These are phyloP conservation scores for Plasmodium fragile DNA, from an alignment of 169 alveolate genomes.

Conservation along the genomic window DNA sequence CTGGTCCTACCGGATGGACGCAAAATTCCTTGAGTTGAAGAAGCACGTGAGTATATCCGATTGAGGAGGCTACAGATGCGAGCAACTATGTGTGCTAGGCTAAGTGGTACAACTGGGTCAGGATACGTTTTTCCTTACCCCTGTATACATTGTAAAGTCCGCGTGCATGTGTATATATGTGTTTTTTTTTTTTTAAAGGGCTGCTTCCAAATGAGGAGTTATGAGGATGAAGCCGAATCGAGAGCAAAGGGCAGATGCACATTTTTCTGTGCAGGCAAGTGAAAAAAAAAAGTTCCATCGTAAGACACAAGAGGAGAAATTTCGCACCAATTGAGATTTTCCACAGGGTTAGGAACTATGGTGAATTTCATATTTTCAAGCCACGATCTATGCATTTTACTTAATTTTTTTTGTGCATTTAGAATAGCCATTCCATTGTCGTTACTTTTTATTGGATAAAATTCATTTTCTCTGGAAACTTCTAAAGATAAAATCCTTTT, in stretches of 20 bases:
- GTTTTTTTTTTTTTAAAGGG: background rate
- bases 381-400: constrained; percentile 59
- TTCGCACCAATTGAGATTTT: constrained; percentile 45
- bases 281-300: constrained; percentile 74
- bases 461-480: constrained; percentile 36
- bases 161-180: background rate
- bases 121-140: background rate
- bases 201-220: background rate
- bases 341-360: constrained; percentile 11
- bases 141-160: background rate
- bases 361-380: constrained; percentile 38
- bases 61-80: background rate
- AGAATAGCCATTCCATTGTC: constrained; percentile 19
- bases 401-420: constrained; percentile 47
- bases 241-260: constrained; percentile 37
- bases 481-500: constrained; percentile 55
- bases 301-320: constrained; percentile 64
- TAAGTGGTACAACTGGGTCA: background rate
- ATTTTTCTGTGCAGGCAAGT: constrained; percentile 46
- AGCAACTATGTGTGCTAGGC: background rate
- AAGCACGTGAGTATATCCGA: background rate
- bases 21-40: constrained; percentile 25
- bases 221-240: background rate
- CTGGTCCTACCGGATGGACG: constrained; percentile 85
- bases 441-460: constrained; percentile 63